A percentile compares a stretch with the other conserved stretches of the same genome.
phyloP scores from a whole-genome alignment of 345 rosid species.

The Atalantia buxifolia region DNA sequence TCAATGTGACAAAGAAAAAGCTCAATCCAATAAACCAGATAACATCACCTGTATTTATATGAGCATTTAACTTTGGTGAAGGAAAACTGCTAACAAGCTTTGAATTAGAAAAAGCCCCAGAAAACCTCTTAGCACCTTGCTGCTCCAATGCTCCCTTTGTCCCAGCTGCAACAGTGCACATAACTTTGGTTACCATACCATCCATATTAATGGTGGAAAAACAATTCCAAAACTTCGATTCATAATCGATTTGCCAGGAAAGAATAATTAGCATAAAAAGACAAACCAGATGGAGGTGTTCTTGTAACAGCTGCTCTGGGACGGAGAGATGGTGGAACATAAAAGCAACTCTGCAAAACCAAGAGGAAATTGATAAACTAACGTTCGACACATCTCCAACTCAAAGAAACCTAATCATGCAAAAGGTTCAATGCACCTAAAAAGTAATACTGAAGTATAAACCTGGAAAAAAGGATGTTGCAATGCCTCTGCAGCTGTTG shows the following conservation, averaged over 20 bases:
- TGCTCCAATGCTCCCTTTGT: slow-evolving; percentile 47
- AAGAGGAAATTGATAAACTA: neutral
- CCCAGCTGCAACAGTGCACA: slow-evolving; percentile 38
- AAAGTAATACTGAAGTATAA: neutral
- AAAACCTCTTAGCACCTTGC: slow-evolving; percentile 43
- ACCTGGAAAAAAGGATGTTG: slow-evolving; percentile 98
- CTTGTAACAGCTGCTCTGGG: slow-evolving; percentile 43
- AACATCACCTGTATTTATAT: slow-evolving; percentile 42
- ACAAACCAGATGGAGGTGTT: slow-evolving; percentile 73
- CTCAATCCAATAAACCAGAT: neutral
- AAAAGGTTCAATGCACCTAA: neutral
- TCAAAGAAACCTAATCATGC: neutral
- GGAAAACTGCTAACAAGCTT: slow-evolving; percentile 40
- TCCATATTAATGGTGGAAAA: neutral
- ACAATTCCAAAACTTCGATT: neutral
- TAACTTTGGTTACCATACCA: neutral
- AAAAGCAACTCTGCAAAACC: slow-evolving; percentile 70
- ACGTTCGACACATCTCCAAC: neutral
- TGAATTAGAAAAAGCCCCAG: slow-evolving; percentile 39
- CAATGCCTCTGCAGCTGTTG: slow-evolving; percentile 79
- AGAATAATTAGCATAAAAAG: neutral
- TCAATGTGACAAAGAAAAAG: neutral
- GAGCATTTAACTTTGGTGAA: slow-evolving; percentile 45
- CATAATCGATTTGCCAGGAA: neutral
- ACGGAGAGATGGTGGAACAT: slow-evolving; percentile 87